Conservation (phyloP, 2,329 filamentous ascomycete species). For the Aspergillus pseudoviridinutans region DNA sequence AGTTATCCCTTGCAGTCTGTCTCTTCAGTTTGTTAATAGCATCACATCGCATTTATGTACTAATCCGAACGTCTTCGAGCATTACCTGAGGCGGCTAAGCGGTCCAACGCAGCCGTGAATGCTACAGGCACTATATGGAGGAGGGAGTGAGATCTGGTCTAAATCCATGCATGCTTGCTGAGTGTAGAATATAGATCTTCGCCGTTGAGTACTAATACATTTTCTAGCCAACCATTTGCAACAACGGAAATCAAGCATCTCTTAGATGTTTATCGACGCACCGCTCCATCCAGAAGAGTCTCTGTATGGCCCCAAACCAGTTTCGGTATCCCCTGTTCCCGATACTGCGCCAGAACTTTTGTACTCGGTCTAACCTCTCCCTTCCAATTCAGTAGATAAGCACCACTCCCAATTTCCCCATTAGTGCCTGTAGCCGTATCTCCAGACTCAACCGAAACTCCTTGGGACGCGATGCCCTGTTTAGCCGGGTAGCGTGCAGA, state of each 20-base stretch:
- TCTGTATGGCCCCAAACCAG: conserved; percentile 12
- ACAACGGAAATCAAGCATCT: background rate
- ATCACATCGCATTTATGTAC: too few species aligned
- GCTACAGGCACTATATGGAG: too few species aligned
- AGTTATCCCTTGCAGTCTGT: too few species aligned
- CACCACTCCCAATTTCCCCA: conserved; percentile 7
- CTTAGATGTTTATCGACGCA: background rate
- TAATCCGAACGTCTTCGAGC: too few species aligned
- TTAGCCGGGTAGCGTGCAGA: conserved; percentile 7
- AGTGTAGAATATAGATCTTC: too few species aligned
- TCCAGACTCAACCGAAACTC: background rate
- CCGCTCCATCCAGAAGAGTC: conserved; percentile 1
- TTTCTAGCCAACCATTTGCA: too few species aligned
- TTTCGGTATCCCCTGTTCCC: conserved; percentile 1
- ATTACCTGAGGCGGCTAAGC: too few species aligned
- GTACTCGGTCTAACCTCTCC: conserved; percentile 4
- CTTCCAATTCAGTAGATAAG: conserved; percentile 13
- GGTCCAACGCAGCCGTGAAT: too few species aligned
- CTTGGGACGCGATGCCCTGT: background rate
- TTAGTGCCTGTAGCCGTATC: conserved; percentile 1
- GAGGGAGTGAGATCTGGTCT: too few species aligned
- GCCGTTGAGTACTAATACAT: too few species aligned
- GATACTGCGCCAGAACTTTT: conserved; percentile 7
- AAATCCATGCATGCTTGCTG: too few species aligned
- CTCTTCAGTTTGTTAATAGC: too few species aligned